A percentile compares a stretch with the other conserved stretches of the same genome.
Evolutionary conservation across 2,329 filamentous ascomycete species (phyloP).

Genomic region (Ascochyta fabae): DNA sequence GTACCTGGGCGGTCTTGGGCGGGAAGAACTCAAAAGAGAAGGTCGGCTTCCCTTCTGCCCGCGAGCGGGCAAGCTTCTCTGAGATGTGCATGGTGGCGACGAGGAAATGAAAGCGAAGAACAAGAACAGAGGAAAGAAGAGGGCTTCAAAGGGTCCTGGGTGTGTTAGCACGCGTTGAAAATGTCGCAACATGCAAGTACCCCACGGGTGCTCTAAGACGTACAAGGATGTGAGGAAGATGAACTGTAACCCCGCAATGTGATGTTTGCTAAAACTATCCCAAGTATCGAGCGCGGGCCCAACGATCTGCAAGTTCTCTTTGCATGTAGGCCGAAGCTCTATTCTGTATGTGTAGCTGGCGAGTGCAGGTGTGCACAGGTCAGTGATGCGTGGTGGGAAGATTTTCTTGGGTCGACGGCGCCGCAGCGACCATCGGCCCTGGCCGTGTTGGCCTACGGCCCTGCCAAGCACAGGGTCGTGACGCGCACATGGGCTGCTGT

Average conservation of each 20-base stretch:
- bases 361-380: neutral
- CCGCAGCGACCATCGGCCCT: slow-evolving; percentile 11
- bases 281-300: slow-evolving; percentile 55
- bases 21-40: slow-evolving; percentile 99
- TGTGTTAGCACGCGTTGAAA: slow-evolving; percentile 2
- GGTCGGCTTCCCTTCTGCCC: slow-evolving; percentile 78
- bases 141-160: slow-evolving; percentile 3
- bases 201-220: slow-evolving; percentile 27
- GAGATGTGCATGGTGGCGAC: slow-evolving; percentile 85
- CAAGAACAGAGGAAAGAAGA: slow-evolving; percentile 1
- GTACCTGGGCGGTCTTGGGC: slow-evolving; percentile 85
- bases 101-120: slow-evolving; percentile 4
- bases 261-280: slow-evolving; percentile 44
- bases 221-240: slow-evolving; percentile 27
- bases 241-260: slow-evolving; percentile 20
- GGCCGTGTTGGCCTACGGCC: neutral
- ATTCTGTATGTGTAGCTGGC: slow-evolving; percentile 12
- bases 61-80: slow-evolving; percentile 84
- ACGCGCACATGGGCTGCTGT: slow-evolving; percentile 6
- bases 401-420: slow-evolving; percentile 25
- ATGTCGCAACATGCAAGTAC: slow-evolving; percentile 19
- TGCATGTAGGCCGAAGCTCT: slow-evolving; percentile 54
- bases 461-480: slow-evolving; percentile 20
- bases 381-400: slow-evolving; percentile 18
- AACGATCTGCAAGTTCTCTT: slow-evolving; percentile 60